Evolutionary conservation across 805 yeast genomes (phyloP).

Genomic region (Hanseniaspora thailandica): DNA sequence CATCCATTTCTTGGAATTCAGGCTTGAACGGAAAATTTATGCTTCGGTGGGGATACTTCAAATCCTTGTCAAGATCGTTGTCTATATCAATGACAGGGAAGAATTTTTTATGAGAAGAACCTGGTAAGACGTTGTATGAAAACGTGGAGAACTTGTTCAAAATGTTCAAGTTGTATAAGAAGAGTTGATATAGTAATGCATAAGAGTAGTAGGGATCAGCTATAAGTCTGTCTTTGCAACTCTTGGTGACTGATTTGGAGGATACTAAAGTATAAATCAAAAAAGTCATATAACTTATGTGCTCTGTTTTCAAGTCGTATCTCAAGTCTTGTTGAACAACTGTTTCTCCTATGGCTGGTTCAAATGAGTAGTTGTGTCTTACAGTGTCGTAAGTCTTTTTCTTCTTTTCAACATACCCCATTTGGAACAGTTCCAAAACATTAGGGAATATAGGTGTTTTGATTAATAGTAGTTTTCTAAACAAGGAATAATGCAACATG

Average conservation of each 20-base stretch:
- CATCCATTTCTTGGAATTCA: not conserved
- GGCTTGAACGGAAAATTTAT: constrained; percentile 4
- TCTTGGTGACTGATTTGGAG: not conserved
- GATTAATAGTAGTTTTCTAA: constrained; percentile 4
- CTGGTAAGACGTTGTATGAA: not conserved
- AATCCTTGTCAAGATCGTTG: not conserved
- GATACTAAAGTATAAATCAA: constrained; percentile 3
- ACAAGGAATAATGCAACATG: not conserved
- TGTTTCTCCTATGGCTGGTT: not conserved
- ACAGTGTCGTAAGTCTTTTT: not conserved
- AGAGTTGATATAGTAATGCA: not conserved
- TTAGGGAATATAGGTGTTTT: constrained; percentile 8
- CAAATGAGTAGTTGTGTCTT: not conserved
- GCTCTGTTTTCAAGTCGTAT: constrained; percentile 4
- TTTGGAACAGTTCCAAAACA: constrained; percentile 5
- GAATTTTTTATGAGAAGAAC: not conserved
- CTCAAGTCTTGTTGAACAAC: constrained; percentile 3
- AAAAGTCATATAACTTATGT: constrained; percentile 8
- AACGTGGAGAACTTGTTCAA: constrained; percentile 5
- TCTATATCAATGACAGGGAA: constrained; percentile 5
- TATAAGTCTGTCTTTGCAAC: constrained; percentile 1
- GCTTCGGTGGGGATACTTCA: not conserved
- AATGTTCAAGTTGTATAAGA: not conserved
- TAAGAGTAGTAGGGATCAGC: constrained; percentile 7
- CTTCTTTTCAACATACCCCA: not conserved